Evolutionary conservation across 192 early-diverging fungal genomes (phyloP).

Genomic region (Haplosporangium gracile): DNA sequence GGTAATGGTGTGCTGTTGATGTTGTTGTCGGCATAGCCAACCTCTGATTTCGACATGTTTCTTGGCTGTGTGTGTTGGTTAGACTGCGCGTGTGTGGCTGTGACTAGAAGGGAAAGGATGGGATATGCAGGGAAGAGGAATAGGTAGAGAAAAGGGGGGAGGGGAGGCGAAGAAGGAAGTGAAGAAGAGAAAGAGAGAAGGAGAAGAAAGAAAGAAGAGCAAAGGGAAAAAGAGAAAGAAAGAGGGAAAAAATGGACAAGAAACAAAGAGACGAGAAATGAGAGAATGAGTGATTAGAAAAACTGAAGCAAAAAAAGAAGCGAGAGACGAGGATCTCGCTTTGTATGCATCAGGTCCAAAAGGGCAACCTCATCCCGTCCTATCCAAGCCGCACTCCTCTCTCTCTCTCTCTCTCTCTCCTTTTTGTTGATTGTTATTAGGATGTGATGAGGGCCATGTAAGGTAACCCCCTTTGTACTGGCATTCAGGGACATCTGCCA

Average conservation of each 20-base stretch:
- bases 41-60: slow-evolving; percentile 1
- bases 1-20: not conserved
- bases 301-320: not conserved
- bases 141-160: not conserved
- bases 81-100: not conserved
- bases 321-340: not conserved
- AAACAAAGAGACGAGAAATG: not conserved
- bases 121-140: slow-evolving; percentile 7
- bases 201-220: not conserved
- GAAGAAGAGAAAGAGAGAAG: not conserved
- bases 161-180: not conserved
- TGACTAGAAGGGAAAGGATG: not conserved
- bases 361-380: not conserved
- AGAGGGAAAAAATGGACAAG: not conserved
- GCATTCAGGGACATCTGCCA: not conserved
- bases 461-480: not conserved
- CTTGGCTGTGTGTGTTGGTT: not conserved
- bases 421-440: not conserved
- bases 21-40: not conserved
- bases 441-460: too few species aligned
- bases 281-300: not conserved
- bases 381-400: not conserved
- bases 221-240: not conserved
- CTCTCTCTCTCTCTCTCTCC: not conserved
- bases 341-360: not conserved